Percentiles rank a stretch among this genome's conserved stretches.
phyloP scores from a whole-genome alignment of 306 rosid species.

The Comarum palustre region DNA sequence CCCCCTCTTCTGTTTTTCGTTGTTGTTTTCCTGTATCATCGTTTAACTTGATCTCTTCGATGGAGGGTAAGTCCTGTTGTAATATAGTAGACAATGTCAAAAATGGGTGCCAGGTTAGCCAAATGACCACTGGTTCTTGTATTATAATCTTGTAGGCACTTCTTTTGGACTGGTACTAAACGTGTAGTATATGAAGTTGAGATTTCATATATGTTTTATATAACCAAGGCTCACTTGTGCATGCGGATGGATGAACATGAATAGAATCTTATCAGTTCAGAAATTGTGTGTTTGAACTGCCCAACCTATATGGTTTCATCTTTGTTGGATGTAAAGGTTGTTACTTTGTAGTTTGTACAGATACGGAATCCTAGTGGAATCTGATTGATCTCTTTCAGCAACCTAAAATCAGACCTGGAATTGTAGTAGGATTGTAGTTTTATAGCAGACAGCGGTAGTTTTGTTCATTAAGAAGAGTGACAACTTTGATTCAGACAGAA shows the following conservation, averaged over 20 bases:
- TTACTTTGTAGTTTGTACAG: not conserved
- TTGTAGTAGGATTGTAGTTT: too few species aligned
- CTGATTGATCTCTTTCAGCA: not conserved
- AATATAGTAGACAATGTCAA: constrained; percentile 18
- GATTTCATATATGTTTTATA: not conserved
- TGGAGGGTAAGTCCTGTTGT: constrained; percentile 28
- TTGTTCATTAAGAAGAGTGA: too few species aligned
- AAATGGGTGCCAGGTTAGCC: constrained; percentile 18
- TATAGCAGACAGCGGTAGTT: too few species aligned
- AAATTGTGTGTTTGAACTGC: too few species aligned
- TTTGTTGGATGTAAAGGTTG: too few species aligned
- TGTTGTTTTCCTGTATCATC: not conserved
- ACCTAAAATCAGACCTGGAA: not conserved
- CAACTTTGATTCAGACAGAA: too few species aligned
- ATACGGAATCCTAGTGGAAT: not conserved
- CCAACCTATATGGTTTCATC: too few species aligned
- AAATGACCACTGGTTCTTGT: constrained; percentile 6
- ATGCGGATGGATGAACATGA: not conserved
- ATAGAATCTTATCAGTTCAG: not conserved
- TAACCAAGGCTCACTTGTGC: not conserved
- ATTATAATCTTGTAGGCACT: not conserved
- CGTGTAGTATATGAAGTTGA: not conserved
- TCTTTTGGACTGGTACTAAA: not conserved
- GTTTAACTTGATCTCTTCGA: constrained; percentile 15
- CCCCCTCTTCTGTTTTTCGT: not conserved